These are phyloP conservation scores for Prunus mira DNA, from an alignment of 306 rosid species.

Conservation along the genomic window DNA sequence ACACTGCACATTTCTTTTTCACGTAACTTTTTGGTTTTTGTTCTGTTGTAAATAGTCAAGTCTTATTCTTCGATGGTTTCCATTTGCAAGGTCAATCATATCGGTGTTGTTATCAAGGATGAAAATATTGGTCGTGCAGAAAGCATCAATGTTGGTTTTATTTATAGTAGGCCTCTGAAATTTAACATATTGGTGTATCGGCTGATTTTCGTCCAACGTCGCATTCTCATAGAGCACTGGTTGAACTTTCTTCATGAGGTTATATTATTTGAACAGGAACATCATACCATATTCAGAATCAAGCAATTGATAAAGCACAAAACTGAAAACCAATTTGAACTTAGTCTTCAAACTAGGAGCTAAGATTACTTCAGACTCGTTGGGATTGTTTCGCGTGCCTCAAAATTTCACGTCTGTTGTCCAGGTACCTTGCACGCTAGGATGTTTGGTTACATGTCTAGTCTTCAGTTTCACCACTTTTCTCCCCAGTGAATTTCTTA, in stretches of 20 bases:
- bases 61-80: too few species aligned
- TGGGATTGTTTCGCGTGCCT: conserved; percentile 14
- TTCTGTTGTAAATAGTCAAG: too few species aligned
- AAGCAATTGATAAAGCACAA: neutral
- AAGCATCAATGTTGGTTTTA: too few species aligned
- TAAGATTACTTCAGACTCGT: conserved; percentile 16
- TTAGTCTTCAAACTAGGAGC: neutral
- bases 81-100: too few species aligned
- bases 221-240: neutral
- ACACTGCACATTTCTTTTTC: too few species aligned
- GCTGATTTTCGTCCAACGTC: neutral
- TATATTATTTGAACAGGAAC: neutral
- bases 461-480: conserved; percentile 89
- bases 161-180: too few species aligned
- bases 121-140: too few species aligned
- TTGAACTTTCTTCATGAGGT: neutral
- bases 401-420: conserved; percentile 63
- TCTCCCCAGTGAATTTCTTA: conserved; percentile 86
- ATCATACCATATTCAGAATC: neutral
- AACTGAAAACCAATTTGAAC: neutral
- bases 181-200: too few species aligned
- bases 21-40: too few species aligned
- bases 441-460: conserved; percentile 75
- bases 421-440: conserved; percentile 97
- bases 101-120: too few species aligned